Evolutionary conservation across 208 protist species (phyloP).

Genomic region (Crithidia expoeki): DNA sequence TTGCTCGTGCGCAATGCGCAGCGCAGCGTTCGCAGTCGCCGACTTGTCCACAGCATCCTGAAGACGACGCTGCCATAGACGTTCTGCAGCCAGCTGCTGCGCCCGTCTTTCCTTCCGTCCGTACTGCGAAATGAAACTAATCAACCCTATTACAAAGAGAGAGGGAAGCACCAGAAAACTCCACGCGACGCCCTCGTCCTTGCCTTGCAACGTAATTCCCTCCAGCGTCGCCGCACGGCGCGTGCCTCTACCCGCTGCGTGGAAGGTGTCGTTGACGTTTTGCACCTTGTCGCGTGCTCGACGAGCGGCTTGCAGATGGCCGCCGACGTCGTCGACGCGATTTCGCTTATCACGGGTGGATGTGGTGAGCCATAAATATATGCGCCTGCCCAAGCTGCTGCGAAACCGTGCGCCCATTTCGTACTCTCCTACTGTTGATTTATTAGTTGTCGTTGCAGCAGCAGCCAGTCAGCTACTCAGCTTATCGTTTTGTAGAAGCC

Average conservation of each 20-base stretch:
- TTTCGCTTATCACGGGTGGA: slow-evolving; percentile 31
- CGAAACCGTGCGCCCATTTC: not conserved
- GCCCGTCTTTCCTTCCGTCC: not conserved
- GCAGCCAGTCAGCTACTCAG: too few species aligned
- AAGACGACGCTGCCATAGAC: slow-evolving; percentile 11
- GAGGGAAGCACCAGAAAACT: slow-evolving; percentile 46
- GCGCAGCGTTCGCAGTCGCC: slow-evolving; percentile 6
- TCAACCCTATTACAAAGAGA: not conserved
- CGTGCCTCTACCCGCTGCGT: slow-evolving; percentile 26
- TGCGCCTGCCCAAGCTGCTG: slow-evolving; percentile 4
- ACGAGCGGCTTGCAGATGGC: slow-evolving; percentile 22
- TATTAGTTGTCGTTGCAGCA: not conserved
- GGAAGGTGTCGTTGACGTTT: slow-evolving; percentile 41
- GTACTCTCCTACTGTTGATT: not conserved
- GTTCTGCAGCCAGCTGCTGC: slow-evolving; percentile 2
- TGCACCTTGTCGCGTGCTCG: slow-evolving; percentile 31
- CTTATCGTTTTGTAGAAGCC: too few species aligned
- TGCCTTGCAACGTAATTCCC: slow-evolving; percentile 36
- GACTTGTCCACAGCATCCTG: slow-evolving; percentile 6
- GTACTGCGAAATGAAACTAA: slow-evolving; percentile 5
- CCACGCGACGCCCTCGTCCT: slow-evolving; percentile 39
- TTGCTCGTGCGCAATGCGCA: not conserved
- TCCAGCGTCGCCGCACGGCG: slow-evolving; percentile 1
- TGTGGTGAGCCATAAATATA: slow-evolving; percentile 44
- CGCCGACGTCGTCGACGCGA: slow-evolving; percentile 33